Percentiles rank a stretch among this genome's conserved stretches.
phyloP scores from a whole-genome alignment of 1,139 yeast genomes.

The Sporopachydermia cereana region DNA sequence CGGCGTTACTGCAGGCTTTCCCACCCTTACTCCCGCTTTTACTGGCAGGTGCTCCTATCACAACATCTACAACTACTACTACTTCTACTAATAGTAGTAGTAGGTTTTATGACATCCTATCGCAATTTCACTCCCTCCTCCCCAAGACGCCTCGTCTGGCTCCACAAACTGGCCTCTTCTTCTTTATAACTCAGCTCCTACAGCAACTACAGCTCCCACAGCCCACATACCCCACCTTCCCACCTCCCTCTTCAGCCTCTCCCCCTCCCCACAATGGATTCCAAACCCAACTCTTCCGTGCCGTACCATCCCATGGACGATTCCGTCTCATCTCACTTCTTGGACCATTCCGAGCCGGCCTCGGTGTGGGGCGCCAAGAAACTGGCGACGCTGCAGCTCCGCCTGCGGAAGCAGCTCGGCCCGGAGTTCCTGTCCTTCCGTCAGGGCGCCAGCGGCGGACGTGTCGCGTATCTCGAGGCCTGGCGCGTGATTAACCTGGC shows the following conservation, averaged over 20 bases:
- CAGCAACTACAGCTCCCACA: no score
- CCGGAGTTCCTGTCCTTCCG: slow-evolving; percentile 83
- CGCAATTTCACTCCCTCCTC: no score
- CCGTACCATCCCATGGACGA: not conserved
- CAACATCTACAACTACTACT: no score
- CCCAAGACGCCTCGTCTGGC: no score
- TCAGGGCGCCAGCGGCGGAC: slow-evolving; percentile 41
- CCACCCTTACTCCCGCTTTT: no score
- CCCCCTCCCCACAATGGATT: not conserved
- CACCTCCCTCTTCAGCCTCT: not conserved
- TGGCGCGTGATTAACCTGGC: slow-evolving; percentile 40
- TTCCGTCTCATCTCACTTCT: not conserved
- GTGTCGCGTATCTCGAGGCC: slow-evolving; percentile 32
- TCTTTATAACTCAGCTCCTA: no score
- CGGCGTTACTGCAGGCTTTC: no score
- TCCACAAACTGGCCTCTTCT: no score
- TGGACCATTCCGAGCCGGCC: slow-evolving; percentile 4
- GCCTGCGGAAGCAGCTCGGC: slow-evolving; percentile 35
- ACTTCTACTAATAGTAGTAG: no score
- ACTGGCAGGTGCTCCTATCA: no score
- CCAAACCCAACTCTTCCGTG: no score
- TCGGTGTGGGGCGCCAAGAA: slow-evolving; percentile 6
- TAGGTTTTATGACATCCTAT: no score
- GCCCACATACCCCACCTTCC: not conserved
- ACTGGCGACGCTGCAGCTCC: not conserved